Evolutionary conservation across 2,329 filamentous ascomycete species (phyloP).

Genomic region (Aspergillus fijiensis): DNA sequence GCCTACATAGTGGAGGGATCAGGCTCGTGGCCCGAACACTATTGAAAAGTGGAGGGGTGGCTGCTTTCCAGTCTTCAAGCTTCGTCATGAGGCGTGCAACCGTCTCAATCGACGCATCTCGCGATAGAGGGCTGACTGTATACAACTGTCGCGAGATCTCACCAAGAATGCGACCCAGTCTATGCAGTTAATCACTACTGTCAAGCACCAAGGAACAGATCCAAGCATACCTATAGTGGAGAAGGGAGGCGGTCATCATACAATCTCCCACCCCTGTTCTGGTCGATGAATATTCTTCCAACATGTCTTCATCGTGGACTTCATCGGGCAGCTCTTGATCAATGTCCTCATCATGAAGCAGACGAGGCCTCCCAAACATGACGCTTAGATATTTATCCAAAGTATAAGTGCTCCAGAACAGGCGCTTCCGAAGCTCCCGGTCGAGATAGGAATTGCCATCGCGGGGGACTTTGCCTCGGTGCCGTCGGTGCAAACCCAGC

Average conservation of each 20-base stretch:
- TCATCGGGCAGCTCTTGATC: conserved; percentile 59
- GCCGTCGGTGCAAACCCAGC: conserved; percentile 41
- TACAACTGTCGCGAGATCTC: conserved; percentile 49
- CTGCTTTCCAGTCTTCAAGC: conserved; percentile 39
- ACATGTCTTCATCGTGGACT: conserved; percentile 60
- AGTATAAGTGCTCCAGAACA: conserved; percentile 64
- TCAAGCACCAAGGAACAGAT: neutral
- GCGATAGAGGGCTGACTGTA: conserved; percentile 33
- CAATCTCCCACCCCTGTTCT: conserved; percentile 37
- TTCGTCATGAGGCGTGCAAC: conserved; percentile 36
- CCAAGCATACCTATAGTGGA: conserved; percentile 36
- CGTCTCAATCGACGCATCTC: conserved; percentile 33
- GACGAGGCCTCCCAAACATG: conserved; percentile 60
- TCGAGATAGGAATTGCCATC: conserved; percentile 34
- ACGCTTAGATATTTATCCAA: conserved; percentile 64
- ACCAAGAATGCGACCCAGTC: conserved; percentile 53
- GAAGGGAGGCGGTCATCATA: conserved; percentile 43
- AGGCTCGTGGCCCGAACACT: conserved; percentile 37
- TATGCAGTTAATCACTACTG: conserved; percentile 13
- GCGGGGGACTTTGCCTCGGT: conserved; percentile 28
- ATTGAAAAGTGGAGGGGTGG: conserved; percentile 37
- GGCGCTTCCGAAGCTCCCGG: conserved; percentile 56
- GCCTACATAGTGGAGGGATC: conserved; percentile 39
- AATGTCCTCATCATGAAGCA: conserved; percentile 64
- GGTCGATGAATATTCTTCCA: conserved; percentile 39